Evolutionary conservation across 108 stramenopile genomes (phyloP).

Genomic region (Phaeodactylum tricornutum): DNA sequence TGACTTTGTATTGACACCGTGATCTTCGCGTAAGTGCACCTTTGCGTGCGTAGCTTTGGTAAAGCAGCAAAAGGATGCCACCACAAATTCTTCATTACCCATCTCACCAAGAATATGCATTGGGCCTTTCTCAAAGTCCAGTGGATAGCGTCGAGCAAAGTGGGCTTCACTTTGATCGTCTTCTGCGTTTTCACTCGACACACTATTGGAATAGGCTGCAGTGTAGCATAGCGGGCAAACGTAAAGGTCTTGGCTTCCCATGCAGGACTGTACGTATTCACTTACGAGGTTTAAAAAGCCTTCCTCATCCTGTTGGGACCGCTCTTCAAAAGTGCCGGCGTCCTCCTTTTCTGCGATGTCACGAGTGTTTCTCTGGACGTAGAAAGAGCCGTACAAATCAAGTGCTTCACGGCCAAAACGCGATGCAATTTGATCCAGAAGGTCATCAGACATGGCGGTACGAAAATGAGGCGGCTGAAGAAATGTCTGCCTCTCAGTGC

Average conservation of each 20-base stretch:
- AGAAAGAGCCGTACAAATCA: conserved; percentile 41
- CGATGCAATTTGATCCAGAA: conserved; percentile 73
- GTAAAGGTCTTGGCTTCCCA: conserved; percentile 66
- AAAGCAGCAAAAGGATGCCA: conserved; percentile 62
- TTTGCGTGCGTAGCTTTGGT: conserved; percentile 39
- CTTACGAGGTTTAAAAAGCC: conserved; percentile 37
- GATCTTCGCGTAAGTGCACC: conserved; percentile 50
- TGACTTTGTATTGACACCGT: conserved; percentile 34
- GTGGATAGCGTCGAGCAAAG: not conserved
- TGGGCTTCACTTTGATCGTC: not conserved
- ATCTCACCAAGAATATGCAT: conserved; percentile 51
- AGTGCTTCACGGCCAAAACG: conserved; percentile 62
- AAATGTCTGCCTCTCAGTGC: conserved; percentile 23
- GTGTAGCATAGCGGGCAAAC: conserved; percentile 69
- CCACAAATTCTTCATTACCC: conserved; percentile 43
- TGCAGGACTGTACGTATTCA: conserved; percentile 36
- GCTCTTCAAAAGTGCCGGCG: conserved; percentile 7
- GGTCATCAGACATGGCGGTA: conserved; percentile 58
- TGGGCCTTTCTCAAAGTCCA: conserved; percentile 37
- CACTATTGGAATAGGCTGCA: conserved; percentile 30
- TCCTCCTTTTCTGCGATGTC: conserved; percentile 7
- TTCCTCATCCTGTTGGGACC: not conserved
- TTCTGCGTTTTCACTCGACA: conserved; percentile 4
- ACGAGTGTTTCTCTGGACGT: conserved; percentile 3
- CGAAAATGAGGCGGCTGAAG: conserved; percentile 81